Conservation (phyloP, 768 basidiomycete genomes). For the Boletus barrowsii region DNA sequence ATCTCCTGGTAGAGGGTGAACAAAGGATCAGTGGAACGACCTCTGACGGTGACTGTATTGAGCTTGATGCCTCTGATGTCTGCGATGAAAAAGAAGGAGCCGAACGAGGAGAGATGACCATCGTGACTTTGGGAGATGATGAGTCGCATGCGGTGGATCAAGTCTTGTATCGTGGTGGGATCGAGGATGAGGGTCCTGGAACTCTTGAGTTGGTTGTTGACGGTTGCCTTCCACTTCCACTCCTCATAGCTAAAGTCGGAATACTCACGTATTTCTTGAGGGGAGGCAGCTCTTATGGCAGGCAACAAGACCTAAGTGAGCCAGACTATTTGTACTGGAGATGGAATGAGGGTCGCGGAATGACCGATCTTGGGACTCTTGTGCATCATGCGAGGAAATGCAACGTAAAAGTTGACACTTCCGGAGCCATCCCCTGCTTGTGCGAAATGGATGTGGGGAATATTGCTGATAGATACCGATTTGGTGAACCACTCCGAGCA, state of each 20-base stretch:
- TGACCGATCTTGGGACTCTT: neutral
- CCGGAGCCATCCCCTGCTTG: conserved; percentile 1
- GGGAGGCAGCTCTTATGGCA: neutral
- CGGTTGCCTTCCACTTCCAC: too few species aligned
- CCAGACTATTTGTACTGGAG: neutral
- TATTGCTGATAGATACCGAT: neutral
- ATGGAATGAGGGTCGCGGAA: neutral
- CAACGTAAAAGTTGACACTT: conserved; percentile 2
- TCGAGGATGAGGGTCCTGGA: conserved; percentile 5
- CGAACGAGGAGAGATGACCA: neutral
- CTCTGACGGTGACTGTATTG: conserved; percentile 1
- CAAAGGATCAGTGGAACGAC: conserved; percentile 1
- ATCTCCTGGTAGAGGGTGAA: conserved; percentile 4
- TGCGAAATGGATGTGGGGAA: neutral
- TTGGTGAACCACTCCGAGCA: conserved; percentile 5
- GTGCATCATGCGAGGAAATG: conserved; percentile 9
- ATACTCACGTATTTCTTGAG: conserved; percentile 6
- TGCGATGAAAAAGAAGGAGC: conserved; percentile 15
- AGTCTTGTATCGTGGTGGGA: neutral
- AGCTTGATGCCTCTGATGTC: conserved; percentile 15
- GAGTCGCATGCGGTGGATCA: neutral
- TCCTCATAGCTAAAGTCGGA: too few species aligned
- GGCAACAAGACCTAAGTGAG: conserved; percentile 5
- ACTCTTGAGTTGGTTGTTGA: conserved; percentile 2
- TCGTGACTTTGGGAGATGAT: neutral